phyloP scores from a whole-genome alignment of 768 basidiomycete species.

The Pleurotus platypus region DNA sequence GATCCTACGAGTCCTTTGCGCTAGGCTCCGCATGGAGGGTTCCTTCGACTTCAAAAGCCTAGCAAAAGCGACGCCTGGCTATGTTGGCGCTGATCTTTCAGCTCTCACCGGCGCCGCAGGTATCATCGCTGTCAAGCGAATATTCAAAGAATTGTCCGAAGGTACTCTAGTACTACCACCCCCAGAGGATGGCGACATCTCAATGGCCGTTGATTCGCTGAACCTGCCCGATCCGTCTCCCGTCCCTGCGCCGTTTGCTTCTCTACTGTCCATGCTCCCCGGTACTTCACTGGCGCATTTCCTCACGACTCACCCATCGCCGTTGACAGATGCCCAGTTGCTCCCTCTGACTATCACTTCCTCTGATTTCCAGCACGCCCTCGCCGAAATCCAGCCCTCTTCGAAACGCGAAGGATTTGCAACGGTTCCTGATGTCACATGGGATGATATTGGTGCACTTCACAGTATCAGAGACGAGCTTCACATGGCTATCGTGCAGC shows the following conservation, averaged over 20 bases:
- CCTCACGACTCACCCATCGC: conserved; percentile 79
- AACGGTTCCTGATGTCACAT: conserved; percentile 92
- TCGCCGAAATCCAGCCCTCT: conserved; percentile 91
- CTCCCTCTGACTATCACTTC: conserved; percentile 78
- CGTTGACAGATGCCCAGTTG: conserved; percentile 76
- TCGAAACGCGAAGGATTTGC: conserved; percentile 98
- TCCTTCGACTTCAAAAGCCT: conserved; percentile 83
- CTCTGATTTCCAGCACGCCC: conserved; percentile 74
- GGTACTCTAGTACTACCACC: conserved; percentile 58
- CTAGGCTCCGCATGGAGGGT: conserved; percentile 80
- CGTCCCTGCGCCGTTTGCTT: conserved; percentile 13
- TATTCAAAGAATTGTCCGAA: conserved; percentile 78
- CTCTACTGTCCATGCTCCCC: conserved; percentile 36
- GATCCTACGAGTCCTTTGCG: conserved; percentile 82
- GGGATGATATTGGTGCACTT: conserved; percentile 94
- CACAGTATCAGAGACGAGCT: conserved; percentile 83
- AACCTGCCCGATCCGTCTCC: conserved; percentile 7
- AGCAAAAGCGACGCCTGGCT: conserved; percentile 94
- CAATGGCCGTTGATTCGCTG: conserved; percentile 41
- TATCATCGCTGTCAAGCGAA: conserved; percentile 93
- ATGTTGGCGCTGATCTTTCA: conserved; percentile 92
- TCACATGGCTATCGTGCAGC: conserved; percentile 97
- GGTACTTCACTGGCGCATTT: conserved; percentile 83
- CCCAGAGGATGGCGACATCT: conserved; percentile 23
- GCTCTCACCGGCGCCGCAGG: conserved; percentile 92